phyloP scores from a whole-genome alignment of 2,329 filamentous ascomycete genomes.

The Phialocephala subalpina region DNA sequence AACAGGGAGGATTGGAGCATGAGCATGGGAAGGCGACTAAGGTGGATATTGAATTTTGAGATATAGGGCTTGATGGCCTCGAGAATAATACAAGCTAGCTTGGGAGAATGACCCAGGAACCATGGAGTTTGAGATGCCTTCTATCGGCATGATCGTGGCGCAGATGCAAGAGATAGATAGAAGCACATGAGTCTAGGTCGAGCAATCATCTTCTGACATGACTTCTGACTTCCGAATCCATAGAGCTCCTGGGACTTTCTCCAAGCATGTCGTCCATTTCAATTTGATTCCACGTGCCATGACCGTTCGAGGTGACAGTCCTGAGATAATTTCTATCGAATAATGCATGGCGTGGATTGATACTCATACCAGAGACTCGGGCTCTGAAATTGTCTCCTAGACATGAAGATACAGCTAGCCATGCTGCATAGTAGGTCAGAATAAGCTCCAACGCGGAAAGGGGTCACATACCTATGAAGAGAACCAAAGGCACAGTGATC shows the following conservation, averaged over 20 bases:
- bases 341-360: constrained; percentile 40
- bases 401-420: constrained; percentile 46
- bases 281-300: constrained; percentile 46
- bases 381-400: constrained; percentile 42
- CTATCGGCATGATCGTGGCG: neutral
- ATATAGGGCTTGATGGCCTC: neutral
- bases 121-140: neutral
- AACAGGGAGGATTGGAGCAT: constrained; percentile 39
- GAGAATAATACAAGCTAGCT: neutral
- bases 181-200: neutral
- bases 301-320: constrained; percentile 42
- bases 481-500: constrained; percentile 35
- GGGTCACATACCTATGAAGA: constrained; percentile 41
- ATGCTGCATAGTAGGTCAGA: constrained; percentile 35
- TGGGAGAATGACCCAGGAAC: neutral
- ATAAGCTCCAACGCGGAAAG: neutral
- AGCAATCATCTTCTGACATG: neutral
- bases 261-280: constrained; percentile 46
- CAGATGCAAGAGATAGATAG: no score
- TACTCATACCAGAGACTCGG: constrained; percentile 34
- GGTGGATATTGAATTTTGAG: constrained; percentile 46
- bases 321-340: constrained; percentile 44
- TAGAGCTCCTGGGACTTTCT: constrained; percentile 40
- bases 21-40: constrained; percentile 42
- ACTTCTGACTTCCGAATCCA: constrained; percentile 30